phyloP scores from a whole-genome alignment of 2,329 filamentous ascomycete genomes.

The Didymella keratinophila region DNA sequence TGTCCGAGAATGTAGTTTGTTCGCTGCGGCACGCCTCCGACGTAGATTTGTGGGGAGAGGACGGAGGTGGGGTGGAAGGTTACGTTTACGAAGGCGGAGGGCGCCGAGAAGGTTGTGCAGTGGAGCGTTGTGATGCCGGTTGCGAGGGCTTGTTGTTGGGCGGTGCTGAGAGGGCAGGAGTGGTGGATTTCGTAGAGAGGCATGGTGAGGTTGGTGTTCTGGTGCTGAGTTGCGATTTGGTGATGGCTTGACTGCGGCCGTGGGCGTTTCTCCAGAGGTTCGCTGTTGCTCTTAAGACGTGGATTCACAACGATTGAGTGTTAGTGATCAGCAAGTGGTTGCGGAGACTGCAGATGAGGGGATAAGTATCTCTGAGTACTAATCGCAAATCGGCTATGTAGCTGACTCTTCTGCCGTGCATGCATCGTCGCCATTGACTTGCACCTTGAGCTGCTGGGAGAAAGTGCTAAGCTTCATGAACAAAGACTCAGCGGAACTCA shows the following conservation, averaged over 20 bases:
- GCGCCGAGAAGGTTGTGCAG: constrained; percentile 52
- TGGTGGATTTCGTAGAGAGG: constrained; percentile 57
- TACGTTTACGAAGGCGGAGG: constrained; percentile 56
- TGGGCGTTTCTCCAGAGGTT: not conserved
- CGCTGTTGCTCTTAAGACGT: not conserved
- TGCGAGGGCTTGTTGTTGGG: constrained; percentile 53
- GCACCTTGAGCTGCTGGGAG: not conserved
- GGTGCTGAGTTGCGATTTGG: not conserved
- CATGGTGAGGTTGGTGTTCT: constrained; percentile 40
- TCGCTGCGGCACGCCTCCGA: not conserved
- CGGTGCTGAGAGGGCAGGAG: constrained; percentile 36
- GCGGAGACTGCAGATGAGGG: not conserved
- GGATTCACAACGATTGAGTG: not conserved
- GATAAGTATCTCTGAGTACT: not conserved
- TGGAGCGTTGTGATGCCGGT: constrained; percentile 53
- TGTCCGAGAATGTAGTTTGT: constrained; percentile 37
- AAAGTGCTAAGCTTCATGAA: not conserved
- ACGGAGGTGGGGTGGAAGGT: constrained; percentile 37
- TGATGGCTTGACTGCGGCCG: not conserved
- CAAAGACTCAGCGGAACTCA: not conserved
- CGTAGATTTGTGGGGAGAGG: constrained; percentile 2
- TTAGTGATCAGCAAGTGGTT: not conserved
- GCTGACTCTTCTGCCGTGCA: not conserved
- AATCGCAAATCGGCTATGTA: not conserved
- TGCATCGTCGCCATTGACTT: not conserved